Evolutionary conservation across 495 filamentous ascomycete species (phyloP), one percentile per base, ranked within the genome.

Genomic region (Penicillium manginii): DNA sequence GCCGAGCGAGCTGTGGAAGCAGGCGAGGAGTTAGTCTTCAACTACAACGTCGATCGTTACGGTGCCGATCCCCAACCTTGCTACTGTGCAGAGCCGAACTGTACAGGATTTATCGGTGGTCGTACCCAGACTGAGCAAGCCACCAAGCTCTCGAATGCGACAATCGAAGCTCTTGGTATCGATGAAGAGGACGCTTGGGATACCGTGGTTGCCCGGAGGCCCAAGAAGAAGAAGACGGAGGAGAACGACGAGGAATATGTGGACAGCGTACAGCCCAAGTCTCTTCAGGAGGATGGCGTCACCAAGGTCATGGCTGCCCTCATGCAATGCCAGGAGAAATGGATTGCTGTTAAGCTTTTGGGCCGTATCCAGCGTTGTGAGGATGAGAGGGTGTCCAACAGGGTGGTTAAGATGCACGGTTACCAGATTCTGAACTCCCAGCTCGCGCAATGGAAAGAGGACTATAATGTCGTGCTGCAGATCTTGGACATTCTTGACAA

Each of bases 11-110:
- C 83, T 66, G 90, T 99, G 64, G 84, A 87, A 63, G 86, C 89
- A 2, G 96, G 94, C 40, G 94, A 99, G 72, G 94, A 99, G 71
- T 80, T 99, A 32, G 92, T 96, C n/a, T 99, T 99, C 81, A 97
- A 99, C 78, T 99, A 99, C 83, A 99, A 99, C 62, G 94, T 99
- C 53, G 94, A 99, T 70, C 87, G 94, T 57, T 99, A 99, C 66
- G 94, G 94, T 57, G 93, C 94, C 32, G 91, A 98, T 65, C 93
- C 94, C 50, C 93, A 97, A 73, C 91, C 89, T 11, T 99, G 94
- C 73, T 98, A 97, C 70, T 99, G 94, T 74, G 92, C 86, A 55
- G 94, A 99, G 73, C 80, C 88, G 6, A 98, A 97, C 70, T 99
- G 94, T 75, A 89, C 91, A 14, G 94, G 94, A 43, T 97, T 91